Percentiles rank a stretch among this genome's conserved stretches.
phyloP scores from a whole-genome alignment of 805 yeast genomes.

The Candida tibetensis region DNA sequence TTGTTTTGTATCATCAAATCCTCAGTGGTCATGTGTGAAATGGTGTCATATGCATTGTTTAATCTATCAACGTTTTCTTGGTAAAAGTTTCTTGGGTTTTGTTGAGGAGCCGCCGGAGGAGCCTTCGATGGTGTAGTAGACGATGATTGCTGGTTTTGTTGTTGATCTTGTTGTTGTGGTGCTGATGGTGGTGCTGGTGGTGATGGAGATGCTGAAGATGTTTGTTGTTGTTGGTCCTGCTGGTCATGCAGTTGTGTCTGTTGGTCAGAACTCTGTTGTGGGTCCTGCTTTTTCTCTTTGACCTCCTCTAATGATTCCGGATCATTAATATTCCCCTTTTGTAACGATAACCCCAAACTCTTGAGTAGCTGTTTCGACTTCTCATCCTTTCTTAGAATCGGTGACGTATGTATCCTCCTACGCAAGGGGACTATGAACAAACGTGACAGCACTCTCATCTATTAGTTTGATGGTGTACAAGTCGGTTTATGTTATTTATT shows the following conservation, averaged over 20 bases:
- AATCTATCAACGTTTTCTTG: constrained; percentile 12
- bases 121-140: neutral
- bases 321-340: constrained; percentile 27
- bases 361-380: constrained; percentile 21
- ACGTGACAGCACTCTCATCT: neutral
- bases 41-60: constrained; percentile 24
- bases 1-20: constrained; percentile 35
- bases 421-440: neutral
- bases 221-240: neutral
- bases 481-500: no score
- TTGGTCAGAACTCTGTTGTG: no score
- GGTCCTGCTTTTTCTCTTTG: no score
- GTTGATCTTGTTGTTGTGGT: neutral
- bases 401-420: neutral
- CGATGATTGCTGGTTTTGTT: neutral
- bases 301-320: neutral
- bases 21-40: constrained; percentile 37
- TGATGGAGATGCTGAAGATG: neutral
- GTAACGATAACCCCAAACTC: constrained; percentile 30
- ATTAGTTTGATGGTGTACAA: neutral
- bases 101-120: neutral
- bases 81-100: constrained; percentile 2
- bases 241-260: neutral
- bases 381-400: constrained; percentile 7
- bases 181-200: neutral